Evolutionary conservation across 345 rosid genomes (phyloP).

Genomic region (Aquilaria sinensis): DNA sequence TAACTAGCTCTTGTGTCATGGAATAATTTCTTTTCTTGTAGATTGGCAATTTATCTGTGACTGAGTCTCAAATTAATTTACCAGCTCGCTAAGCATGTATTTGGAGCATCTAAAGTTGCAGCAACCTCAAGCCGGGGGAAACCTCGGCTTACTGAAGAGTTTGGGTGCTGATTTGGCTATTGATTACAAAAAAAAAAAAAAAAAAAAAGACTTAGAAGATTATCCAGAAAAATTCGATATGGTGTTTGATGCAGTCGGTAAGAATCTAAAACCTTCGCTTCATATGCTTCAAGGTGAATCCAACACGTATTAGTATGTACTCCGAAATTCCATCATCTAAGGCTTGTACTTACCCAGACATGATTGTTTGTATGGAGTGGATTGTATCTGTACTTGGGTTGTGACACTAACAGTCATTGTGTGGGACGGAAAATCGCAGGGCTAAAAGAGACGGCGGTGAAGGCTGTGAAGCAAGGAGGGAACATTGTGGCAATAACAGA

Average conservation of each 20-base stretch:
- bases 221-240: constrained; percentile 75
- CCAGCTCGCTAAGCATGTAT: constrained; percentile 86
- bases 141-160: constrained; percentile 62
- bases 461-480: constrained; percentile 85
- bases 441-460: constrained; percentile 78
- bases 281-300: too few species aligned
- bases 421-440: too few species aligned
- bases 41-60: not conserved
- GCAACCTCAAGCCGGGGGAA: constrained; percentile 82
- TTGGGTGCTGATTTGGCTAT: constrained; percentile 85
- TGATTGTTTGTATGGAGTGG: too few species aligned
- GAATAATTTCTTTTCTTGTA: constrained; percentile 3
- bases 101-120: constrained; percentile 78
- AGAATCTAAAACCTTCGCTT: constrained; percentile 11
- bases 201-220: constrained; percentile 83
- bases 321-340: too few species aligned
- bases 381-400: too few species aligned
- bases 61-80: not conserved
- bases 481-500: constrained; percentile 81
- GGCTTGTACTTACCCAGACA: too few species aligned
- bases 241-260: constrained; percentile 83
- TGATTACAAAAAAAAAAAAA: constrained; percentile 86
- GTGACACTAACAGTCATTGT: too few species aligned
- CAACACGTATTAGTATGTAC: too few species aligned
- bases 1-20: constrained; percentile 6